A percentile compares a stretch with the other conserved stretches of the same genome.
Evolutionary conservation across 257 asterid species (phyloP).

Genomic region (Solanum lignicaule): DNA sequence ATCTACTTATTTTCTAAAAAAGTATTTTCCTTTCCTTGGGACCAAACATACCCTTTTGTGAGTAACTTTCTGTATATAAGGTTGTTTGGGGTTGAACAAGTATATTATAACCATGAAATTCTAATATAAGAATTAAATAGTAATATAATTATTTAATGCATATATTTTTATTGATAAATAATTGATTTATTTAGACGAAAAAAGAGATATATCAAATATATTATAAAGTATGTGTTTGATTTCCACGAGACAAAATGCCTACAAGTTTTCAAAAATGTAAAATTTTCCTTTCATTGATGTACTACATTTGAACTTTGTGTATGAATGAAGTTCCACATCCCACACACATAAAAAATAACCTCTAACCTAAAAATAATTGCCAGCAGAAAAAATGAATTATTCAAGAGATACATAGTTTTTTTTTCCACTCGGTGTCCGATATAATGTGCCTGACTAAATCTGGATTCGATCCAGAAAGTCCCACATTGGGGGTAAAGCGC

Average conservation of each 20-base stretch:
- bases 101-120: not conserved
- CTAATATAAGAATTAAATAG: too few relatives aligned
- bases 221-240: not conserved
- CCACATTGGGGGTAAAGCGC: too few relatives aligned
- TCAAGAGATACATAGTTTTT: not conserved
- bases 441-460: fast-evolving
- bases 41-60: not conserved
- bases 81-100: not conserved
- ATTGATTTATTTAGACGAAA: not conserved
- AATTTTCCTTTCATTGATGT: not conserved
- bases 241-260: not conserved
- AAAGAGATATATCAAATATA: too few relatives aligned
- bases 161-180: not conserved
- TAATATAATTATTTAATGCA: too few relatives aligned
- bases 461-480: fast-evolving
- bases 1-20: not conserved
- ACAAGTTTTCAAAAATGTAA: not conserved
- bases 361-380: not conserved
- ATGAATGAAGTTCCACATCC: not conserved
- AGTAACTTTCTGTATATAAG: not conserved
- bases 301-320: not conserved
- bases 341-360: not conserved
- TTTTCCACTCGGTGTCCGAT: too few relatives aligned
- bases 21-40: not conserved
- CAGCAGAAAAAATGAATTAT: not conserved